Percentiles rank a stretch among this genome's conserved stretches.
phyloP scores from a whole-genome alignment of 441 rosid species.

The Hypseocharis bilobata region DNA sequence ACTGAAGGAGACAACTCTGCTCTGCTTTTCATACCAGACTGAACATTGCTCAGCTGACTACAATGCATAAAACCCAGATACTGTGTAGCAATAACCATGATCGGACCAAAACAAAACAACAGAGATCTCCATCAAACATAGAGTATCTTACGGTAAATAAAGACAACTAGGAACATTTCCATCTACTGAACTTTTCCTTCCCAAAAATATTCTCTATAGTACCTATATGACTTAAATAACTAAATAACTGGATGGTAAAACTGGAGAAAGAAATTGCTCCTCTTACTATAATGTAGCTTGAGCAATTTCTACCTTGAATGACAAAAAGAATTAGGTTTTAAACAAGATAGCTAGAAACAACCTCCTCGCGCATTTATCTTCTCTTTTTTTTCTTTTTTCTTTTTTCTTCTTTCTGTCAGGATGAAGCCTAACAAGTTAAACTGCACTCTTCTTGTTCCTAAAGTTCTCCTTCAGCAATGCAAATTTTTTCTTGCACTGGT shows the following conservation, averaged over 20 bases:
- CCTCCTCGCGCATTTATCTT: constrained; percentile 2
- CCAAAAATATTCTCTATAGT: constrained; percentile 4
- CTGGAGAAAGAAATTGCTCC: background rate
- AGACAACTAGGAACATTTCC: background rate
- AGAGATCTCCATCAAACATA: background rate
- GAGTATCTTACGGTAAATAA: background rate
- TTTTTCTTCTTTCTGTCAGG: background rate
- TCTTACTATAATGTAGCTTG: background rate
- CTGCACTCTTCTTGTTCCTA: constrained; percentile 61
- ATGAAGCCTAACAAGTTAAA: constrained; percentile 19
- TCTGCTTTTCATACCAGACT: background rate
- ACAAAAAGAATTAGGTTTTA: background rate
- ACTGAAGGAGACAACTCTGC: too few relatives aligned
- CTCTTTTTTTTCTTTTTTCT: too few relatives aligned
- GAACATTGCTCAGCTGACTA: background rate
- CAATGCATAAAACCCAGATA: background rate
- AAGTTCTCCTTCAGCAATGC: constrained; percentile 66
- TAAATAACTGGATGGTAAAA: background rate
- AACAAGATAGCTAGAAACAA: constrained; percentile 1
- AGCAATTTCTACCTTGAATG: background rate
- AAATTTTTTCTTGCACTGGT: constrained; percentile 89
- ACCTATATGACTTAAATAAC: constrained; percentile 1
- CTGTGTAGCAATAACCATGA: background rate
- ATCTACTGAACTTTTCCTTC: constrained; percentile 7
- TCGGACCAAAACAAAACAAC: background rate